Percentiles rank a stretch among this genome's conserved stretches.
Evolutionary conservation across 495 filamentous ascomycete genomes (phyloP).

Genomic region (Neurospora sp.): DNA sequence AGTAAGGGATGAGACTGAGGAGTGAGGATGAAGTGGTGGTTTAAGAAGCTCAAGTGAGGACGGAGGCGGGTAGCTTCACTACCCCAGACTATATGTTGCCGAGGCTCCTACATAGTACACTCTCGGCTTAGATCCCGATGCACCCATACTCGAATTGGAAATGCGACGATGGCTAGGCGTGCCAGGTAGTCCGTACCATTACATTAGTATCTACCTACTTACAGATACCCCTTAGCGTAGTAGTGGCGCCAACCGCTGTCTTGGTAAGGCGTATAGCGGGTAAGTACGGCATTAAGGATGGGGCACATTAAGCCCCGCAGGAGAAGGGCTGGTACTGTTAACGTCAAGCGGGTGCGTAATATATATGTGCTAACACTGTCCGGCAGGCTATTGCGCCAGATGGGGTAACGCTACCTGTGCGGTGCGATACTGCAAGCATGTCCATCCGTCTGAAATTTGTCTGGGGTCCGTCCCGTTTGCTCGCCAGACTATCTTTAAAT

Average conservation of each 20-base stretch:
- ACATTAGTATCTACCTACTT: neutral
- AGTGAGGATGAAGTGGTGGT: neutral
- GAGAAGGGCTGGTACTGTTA: neutral
- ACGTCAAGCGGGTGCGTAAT: neutral
- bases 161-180: neutral
- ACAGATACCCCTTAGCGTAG: neutral
- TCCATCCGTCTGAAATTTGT: neutral
- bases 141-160: neutral
- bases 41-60: neutral
- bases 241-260: neutral
- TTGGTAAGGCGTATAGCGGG: neutral
- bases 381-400: neutral
- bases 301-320: neutral
- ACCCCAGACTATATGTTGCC: neutral
- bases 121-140: neutral
- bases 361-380: neutral
- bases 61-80: neutral
- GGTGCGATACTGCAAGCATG: neutral
- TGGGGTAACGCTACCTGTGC: neutral
- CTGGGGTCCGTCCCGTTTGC: neutral
- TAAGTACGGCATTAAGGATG: neutral
- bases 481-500: neutral
- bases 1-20: neutral
- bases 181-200: neutral
- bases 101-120: neutral